These are phyloP conservation scores for Hymenoscyphus repandus DNA, from an alignment of 2,329 filamentous ascomycete species.

Conservation along the genomic window DNA sequence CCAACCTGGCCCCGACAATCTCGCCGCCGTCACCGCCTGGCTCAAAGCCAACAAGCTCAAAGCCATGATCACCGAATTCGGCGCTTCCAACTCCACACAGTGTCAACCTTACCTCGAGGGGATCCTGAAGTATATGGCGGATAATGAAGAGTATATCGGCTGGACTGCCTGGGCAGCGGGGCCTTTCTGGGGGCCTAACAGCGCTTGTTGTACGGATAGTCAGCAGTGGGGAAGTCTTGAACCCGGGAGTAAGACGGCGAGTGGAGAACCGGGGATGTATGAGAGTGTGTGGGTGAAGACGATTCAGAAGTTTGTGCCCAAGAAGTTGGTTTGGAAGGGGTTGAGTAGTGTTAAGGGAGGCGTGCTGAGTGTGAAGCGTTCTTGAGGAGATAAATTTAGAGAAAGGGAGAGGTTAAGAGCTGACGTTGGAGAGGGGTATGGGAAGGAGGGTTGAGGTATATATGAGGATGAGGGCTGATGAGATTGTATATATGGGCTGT, in stretches of 20 bases:
- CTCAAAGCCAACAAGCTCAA: slow-evolving; percentile 40
- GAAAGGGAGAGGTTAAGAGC: no score
- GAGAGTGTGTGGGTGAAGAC: slow-evolving; percentile 41
- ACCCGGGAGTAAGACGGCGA: slow-evolving; percentile 39
- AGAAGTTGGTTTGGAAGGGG: slow-evolving; percentile 35
- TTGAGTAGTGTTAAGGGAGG: slow-evolving; percentile 25
- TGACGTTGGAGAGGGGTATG: no score
- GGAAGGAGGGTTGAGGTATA: no score
- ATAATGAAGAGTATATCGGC: slow-evolving; percentile 44
- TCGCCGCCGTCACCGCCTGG: slow-evolving; percentile 41
- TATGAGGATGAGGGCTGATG: no score
- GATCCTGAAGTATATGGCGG: slow-evolving; percentile 41
- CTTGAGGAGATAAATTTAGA: neutral
- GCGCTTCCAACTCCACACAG: slow-evolving; percentile 40
- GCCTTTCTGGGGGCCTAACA: slow-evolving; percentile 42
- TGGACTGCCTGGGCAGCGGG: slow-evolving; percentile 48
- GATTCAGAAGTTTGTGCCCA: slow-evolving; percentile 40
- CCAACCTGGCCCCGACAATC: slow-evolving; percentile 35
- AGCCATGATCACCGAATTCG: slow-evolving; percentile 46
- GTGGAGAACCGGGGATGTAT: slow-evolving; percentile 40
- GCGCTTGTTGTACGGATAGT: slow-evolving; percentile 39
- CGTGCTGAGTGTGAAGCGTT: slow-evolving; percentile 9
- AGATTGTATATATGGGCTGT: no score
- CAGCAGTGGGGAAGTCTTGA: slow-evolving; percentile 40
- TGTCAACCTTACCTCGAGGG: slow-evolving; percentile 37